A percentile compares a stretch with the other conserved stretches of the same genome.
These are phyloP conservation scores for Xylaria multiplex DNA, from an alignment of 2,329 filamentous ascomycete genomes.

Conservation along the genomic window DNA sequence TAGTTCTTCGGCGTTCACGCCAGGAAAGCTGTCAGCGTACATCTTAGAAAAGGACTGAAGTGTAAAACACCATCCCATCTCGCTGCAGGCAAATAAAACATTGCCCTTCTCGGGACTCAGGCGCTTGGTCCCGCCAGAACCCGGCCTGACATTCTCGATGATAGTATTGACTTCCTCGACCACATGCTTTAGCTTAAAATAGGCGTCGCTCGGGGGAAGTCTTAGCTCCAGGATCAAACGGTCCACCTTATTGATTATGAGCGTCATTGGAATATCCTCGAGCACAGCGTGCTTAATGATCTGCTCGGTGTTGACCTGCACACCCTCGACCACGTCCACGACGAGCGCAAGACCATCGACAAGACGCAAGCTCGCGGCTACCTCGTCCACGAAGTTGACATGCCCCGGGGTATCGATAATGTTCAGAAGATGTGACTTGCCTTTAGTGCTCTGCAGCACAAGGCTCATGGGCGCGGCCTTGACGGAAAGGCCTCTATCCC, in stretches of 20 bases:
- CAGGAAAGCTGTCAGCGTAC: conserved; percentile 89
- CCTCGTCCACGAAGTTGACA: conserved; percentile 98
- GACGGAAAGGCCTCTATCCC: conserved; percentile 88
- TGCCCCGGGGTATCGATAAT: conserved; percentile 96
- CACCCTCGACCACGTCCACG: conserved; percentile 97
- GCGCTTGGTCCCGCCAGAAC: conserved; percentile 79
- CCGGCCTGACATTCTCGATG: conserved; percentile 87
- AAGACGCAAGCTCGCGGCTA: conserved; percentile 85
- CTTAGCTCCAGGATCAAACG: conserved; percentile 93
- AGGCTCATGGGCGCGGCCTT: conserved; percentile 96
- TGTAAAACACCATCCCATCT: conserved; percentile 97
- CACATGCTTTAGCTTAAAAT: conserved; percentile 99
- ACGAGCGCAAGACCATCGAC: conserved; percentile 93
- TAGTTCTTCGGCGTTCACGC: conserved; percentile 84
- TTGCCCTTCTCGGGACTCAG: conserved; percentile 97
- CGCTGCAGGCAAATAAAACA: conserved; percentile 93
- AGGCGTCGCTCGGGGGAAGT: conserved; percentile 92
- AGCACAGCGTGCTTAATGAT: conserved; percentile 96
- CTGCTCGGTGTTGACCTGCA: conserved; percentile 97
- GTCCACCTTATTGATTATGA: conserved; percentile 98
- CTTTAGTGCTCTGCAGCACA: conserved; percentile 85
- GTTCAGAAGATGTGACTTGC: conserved; percentile 95
- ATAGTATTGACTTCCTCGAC: conserved; percentile 97
- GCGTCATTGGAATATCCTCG: conserved; percentile 85
- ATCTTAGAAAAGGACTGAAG: conserved; percentile 93